A percentile compares a stretch with the other conserved stretches of the same genome.
Conservation (phyloP, 495 filamentous ascomycete species). For the Terfezia claveryi region DNA sequence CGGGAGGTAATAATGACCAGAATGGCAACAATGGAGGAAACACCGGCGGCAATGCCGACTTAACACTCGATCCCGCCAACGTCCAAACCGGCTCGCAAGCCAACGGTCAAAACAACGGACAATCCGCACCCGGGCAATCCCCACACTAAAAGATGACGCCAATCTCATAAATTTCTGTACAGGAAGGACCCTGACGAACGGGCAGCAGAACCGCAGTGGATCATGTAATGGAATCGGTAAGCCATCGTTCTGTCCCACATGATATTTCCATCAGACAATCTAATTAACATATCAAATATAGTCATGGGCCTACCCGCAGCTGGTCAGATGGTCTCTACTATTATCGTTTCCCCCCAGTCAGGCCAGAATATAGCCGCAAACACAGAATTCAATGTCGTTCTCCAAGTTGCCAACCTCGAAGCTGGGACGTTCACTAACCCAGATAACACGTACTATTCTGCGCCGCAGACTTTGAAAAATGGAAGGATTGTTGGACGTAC, state of each 20-base stretch:
- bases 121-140: conserved; percentile 9
- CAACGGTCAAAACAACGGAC: conserved; percentile 9
- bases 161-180: conserved; percentile 54
- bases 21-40: conserved; percentile 3
- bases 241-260: not conserved
- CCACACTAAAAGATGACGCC: conserved; percentile 21
- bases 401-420: conserved; percentile 37
- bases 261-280: not conserved
- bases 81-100: conserved; percentile 13
- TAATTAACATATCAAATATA: conserved; percentile 4
- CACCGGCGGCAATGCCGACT: not conserved
- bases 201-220: conserved; percentile 37
- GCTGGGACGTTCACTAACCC: conserved; percentile 24
- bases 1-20: conserved; percentile 1
- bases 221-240: conserved; percentile 45
- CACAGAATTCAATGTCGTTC: conserved; percentile 33
- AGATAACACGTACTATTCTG: conserved; percentile 38
- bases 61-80: conserved; percentile 11
- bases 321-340: conserved; percentile 42
- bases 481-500: conserved; percentile 45
- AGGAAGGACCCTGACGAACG: conserved; percentile 47
- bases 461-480: conserved; percentile 37
- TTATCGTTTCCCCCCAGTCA: conserved; percentile 34
- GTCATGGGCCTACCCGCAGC: conserved; percentile 48
- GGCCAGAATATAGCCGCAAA: conserved; percentile 26